A percentile compares a stretch with the other conserved stretches of the same genome.
Evolutionary conservation across 352 stramenopile species (phyloP).

Genomic region (Thalassiosira exigua): DNA sequence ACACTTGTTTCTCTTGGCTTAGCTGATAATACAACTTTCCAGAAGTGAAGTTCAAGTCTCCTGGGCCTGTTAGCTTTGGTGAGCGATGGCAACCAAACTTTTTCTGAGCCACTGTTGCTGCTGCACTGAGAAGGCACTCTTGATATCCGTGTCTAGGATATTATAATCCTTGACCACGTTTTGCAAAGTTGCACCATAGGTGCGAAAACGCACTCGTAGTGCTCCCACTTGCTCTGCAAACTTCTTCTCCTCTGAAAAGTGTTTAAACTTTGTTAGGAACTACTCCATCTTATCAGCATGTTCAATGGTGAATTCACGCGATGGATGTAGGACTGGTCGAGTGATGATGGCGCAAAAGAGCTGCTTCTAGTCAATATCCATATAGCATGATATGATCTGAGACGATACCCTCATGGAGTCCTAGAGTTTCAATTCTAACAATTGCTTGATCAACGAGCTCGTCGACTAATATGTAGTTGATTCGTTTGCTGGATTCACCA

Average conservation of each 20-base stretch:
- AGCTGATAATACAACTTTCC: conserved; percentile 24
- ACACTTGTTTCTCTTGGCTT: background rate
- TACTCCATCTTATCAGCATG: conserved; percentile 25
- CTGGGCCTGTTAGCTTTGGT: conserved; percentile 3
- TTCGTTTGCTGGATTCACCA: background rate
- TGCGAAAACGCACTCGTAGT: background rate
- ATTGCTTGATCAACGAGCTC: background rate
- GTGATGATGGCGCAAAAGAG: conserved; percentile 21
- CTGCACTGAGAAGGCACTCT: background rate
- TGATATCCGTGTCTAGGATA: conserved; percentile 13
- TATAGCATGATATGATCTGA: conserved; percentile 22
- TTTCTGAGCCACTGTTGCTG: background rate
- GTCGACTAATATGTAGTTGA: conserved; percentile 38
- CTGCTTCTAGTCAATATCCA: conserved; percentile 20
- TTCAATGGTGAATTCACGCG: conserved; percentile 25
- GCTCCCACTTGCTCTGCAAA: background rate
- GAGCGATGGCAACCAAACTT: conserved; percentile 39
- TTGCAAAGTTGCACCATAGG: background rate
- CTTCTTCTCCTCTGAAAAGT: conserved; percentile 5
- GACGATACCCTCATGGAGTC: conserved; percentile 15
- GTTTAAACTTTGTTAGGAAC: conserved; percentile 7
- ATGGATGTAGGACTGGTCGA: background rate
- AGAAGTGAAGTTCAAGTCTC: conserved; percentile 12
- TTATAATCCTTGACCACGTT: background rate
- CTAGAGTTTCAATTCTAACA: conserved; percentile 1